Base-by-base conservation (phyloP, 768 basidiomycete species). In the Tylopilus balloui region DNA sequence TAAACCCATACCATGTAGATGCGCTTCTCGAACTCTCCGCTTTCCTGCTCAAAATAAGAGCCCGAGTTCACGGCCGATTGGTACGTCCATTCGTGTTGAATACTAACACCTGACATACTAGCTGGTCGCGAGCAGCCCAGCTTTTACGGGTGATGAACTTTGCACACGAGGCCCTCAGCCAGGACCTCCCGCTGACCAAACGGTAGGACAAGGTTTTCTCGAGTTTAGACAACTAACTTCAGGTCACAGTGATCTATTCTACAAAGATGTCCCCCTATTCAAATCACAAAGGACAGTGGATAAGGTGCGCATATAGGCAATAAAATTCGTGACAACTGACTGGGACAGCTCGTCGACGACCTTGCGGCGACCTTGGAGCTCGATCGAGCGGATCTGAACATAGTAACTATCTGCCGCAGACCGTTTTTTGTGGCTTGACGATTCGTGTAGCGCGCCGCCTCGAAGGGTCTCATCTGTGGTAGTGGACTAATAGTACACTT, bases 391-490 rank as follows among this genome's bases (percentile, higher is more conserved):
- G 87, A 90, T 57, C 73, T 97, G 46, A 84, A 88, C 59, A 81
- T 98, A 28, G 93, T 92, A 54, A 50, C 13, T 20, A 34, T 28
- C 17, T 50, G 23, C 10, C 24, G 39, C 19, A 32, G 9, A 32
- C 38, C 38, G 3, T 41, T 41, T 39, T 25, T 42, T 53, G 17
- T 28, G 45, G 46, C 51, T 60, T 15, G 61, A 28, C 20, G 10
- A 11, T 31, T 23, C 24, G 17, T 48, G 17, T 55, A 96, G 92
- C 80, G 90, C 32, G 93, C 94, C 1, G 81, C 92, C 0, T 80
- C 89, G 0, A 97, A 97, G 68, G 95, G 95, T 0, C 78, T 97
- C 17, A 71, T 96, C 35, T 84, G 81, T 45, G 90, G 92, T 3
- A 73, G 77, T 10, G 76, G 77, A 12, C 63, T 94, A 14, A 64